These are phyloP conservation scores for Nannizzia gypsea DNA, from an alignment of 2,329 filamentous ascomycete species.

Conservation along the genomic window DNA sequence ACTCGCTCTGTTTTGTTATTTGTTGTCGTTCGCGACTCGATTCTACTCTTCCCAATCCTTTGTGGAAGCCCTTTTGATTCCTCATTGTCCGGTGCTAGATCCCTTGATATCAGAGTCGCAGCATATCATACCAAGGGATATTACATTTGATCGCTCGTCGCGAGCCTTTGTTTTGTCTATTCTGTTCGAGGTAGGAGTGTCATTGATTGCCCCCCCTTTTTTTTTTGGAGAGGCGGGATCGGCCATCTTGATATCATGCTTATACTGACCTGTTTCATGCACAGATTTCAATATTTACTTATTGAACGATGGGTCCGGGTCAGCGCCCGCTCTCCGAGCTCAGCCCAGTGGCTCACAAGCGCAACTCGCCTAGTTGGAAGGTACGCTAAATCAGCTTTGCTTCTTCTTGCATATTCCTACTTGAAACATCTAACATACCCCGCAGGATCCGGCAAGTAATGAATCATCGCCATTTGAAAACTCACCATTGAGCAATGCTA, in stretches of 20 bases:
- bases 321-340: constrained; percentile 79
- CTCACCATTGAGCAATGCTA: constrained; percentile 53
- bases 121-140: not conserved
- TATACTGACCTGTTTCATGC: not conserved
- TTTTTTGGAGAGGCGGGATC: not conserved
- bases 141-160: not conserved
- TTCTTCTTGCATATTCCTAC: not conserved
- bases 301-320: constrained; percentile 43
- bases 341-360: constrained; percentile 68
- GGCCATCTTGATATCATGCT: not conserved
- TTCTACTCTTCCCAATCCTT: not conserved
- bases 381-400: constrained; percentile 20
- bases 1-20: not conserved
- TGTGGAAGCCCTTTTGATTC: not conserved
- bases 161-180: not conserved
- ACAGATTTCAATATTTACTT: not conserved
- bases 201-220: not conserved
- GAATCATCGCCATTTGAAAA: constrained; percentile 78
- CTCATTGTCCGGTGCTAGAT: constrained; percentile 8
- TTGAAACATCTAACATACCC: not conserved
- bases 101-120: not conserved
- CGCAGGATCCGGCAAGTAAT: constrained; percentile 42
- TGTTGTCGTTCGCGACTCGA: constrained; percentile 8
- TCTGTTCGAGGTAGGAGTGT: not conserved
- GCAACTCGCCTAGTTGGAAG: constrained; percentile 88